A percentile compares a stretch with the other conserved stretches of the same genome.
Evolutionary conservation across 106 monocot genomes (phyloP).

Genomic region (Platanthera guangdongensis): DNA sequence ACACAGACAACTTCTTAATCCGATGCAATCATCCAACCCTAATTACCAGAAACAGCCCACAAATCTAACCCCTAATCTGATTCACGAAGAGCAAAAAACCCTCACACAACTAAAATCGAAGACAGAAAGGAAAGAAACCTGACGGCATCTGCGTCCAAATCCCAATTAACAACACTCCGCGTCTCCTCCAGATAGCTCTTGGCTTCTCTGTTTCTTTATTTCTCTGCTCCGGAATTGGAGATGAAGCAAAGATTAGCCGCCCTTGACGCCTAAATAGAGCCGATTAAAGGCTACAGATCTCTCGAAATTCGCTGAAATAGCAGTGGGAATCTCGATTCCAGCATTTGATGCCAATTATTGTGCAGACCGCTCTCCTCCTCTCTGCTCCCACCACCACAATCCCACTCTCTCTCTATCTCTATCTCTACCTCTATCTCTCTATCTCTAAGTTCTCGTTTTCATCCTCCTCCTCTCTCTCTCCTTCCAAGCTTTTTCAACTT

Average conservation of each 20-base stretch:
- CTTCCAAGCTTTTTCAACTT: background rate
- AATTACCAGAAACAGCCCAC: background rate
- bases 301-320: background rate
- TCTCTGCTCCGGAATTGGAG: background rate
- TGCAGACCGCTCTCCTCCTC: background rate
- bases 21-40: background rate
- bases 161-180: background rate
- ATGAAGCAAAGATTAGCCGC: background rate
- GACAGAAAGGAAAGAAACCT: slow-evolving; percentile 1
- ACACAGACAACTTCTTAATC: background rate
- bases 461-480: background rate
- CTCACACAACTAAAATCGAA: background rate
- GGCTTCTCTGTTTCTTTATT: background rate
- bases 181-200: background rate
- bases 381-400: slow-evolving; percentile 1
- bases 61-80: background rate
- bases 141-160: background rate
- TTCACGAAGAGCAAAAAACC: background rate
- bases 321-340: slow-evolving; percentile 6
- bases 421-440: background rate
- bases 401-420: background rate
- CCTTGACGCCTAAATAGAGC: slow-evolving; percentile 3
- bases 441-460: no score
- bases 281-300: background rate
- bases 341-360: slow-evolving; percentile 12